phyloP scores from a whole-genome alignment of 169 alveolate genomes.

The Plasmodium inui region DNA sequence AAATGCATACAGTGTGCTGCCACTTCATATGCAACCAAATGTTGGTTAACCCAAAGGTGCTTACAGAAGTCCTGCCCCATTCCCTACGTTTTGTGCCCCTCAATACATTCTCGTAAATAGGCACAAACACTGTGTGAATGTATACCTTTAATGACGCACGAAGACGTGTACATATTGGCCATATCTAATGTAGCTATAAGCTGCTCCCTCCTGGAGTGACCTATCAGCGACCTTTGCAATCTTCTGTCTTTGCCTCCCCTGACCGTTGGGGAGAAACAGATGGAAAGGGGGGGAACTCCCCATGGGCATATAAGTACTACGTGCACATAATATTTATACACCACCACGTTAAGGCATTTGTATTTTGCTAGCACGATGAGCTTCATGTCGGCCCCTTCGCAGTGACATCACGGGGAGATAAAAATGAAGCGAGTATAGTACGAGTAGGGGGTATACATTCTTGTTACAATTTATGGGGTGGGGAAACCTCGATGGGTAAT shows the following conservation, averaged over 20 bases:
- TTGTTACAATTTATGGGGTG: background rate
- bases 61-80: background rate
- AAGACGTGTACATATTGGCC: background rate
- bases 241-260: too few relatives aligned
- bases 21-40: background rate
- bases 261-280: background rate
- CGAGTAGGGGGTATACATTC: background rate
- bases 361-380: background rate
- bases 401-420: background rate
- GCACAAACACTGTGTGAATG: background rate
- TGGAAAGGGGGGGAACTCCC: background rate
- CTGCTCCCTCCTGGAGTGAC: background rate
- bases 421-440: background rate
- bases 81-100: background rate
- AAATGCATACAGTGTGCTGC: background rate
- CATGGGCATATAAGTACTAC: background rate
- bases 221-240: too few relatives aligned
- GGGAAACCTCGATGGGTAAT: background rate
- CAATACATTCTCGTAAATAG: background rate
- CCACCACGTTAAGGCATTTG: background rate
- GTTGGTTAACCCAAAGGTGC: background rate
- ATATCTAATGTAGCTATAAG: background rate
- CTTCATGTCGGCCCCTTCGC: background rate
- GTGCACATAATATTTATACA: background rate
- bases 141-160: background rate